phyloP scores from a whole-genome alignment of 2,329 filamentous ascomycete genomes.

The Diatrype stigma region DNA sequence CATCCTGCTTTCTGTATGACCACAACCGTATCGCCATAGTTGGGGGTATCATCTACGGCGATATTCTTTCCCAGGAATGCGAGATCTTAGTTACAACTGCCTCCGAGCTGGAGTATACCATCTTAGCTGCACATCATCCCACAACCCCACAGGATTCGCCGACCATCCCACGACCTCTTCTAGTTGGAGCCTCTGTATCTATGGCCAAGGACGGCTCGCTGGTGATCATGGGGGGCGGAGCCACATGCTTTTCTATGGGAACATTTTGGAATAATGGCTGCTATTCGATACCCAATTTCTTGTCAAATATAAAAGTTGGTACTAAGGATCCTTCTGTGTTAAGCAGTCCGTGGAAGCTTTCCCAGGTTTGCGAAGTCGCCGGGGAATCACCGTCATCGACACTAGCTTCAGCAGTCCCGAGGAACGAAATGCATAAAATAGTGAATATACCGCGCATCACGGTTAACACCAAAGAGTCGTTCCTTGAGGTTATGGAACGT shows the following conservation, averaged over 20 bases:
- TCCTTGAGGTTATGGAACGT: slow-evolving; percentile 53
- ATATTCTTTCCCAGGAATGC: slow-evolving; percentile 39
- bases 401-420: background rate
- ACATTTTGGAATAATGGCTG: slow-evolving; percentile 71
- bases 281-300: slow-evolving; percentile 14
- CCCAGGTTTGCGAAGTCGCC: slow-evolving; percentile 14
- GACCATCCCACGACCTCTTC: slow-evolving; percentile 50
- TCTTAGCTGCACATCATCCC: slow-evolving; percentile 18
- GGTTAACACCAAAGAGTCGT: slow-evolving; percentile 51
- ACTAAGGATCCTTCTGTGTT: background rate
- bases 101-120: slow-evolving; percentile 19
- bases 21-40: slow-evolving; percentile 29
- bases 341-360: slow-evolving; percentile 10
- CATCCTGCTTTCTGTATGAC: slow-evolving; percentile 29
- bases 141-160: background rate
- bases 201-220: slow-evolving; percentile 44
- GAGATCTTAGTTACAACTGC: slow-evolving; percentile 47
- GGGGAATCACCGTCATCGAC: slow-evolving; percentile 6
- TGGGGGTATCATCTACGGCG: slow-evolving; percentile 39
- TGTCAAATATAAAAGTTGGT: background rate
- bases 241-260: slow-evolving; percentile 87
- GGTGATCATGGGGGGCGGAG: slow-evolving; percentile 72
- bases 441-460: slow-evolving; percentile 46
- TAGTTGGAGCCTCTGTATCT: slow-evolving; percentile 63
- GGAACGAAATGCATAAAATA: slow-evolving; percentile 28